phyloP scores from a whole-genome alignment of 2,329 filamentous ascomycete species.

The Calonectria multiphialidica region DNA sequence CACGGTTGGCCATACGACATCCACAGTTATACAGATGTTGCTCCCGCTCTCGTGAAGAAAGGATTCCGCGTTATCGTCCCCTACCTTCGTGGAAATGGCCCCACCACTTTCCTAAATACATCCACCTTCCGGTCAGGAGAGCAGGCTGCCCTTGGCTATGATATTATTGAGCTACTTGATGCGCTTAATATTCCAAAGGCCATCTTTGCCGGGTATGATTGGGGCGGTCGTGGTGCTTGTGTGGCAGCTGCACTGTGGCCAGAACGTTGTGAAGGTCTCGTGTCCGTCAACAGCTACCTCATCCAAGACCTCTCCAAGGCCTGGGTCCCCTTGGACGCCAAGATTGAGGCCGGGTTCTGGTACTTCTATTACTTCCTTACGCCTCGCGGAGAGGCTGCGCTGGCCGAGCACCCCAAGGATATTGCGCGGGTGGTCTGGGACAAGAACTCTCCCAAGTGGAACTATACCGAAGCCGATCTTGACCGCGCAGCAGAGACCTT shows the following conservation, averaged over 20 bases:
- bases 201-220: constrained; percentile 45
- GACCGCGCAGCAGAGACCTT: constrained; percentile 3
- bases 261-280: constrained; percentile 41
- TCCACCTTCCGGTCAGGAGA: constrained; percentile 39
- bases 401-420: constrained; percentile 3
- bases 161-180: constrained; percentile 43
- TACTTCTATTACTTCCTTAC: constrained; percentile 9
- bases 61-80: constrained; percentile 44
- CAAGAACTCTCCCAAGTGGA: constrained; percentile 1
- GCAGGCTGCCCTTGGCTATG: constrained; percentile 42
- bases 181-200: constrained; percentile 38
- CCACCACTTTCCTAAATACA: constrained; percentile 37
- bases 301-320: constrained; percentile 15
- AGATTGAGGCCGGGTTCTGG: constrained; percentile 2
- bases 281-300: constrained; percentile 35
- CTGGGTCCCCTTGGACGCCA: neutral
- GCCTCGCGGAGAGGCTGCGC: neutral
- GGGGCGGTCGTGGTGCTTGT: constrained; percentile 43
- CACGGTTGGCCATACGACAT: constrained; percentile 46
- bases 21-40: constrained; percentile 38
- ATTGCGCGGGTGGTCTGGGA: neutral
- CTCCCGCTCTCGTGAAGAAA: constrained; percentile 30
- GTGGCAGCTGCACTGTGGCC: constrained; percentile 44
- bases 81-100: constrained; percentile 43
- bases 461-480: constrained; percentile 1